Base-by-base conservation (phyloP, 805 yeast genomes). In the Metschnikowia chrysomelidarum region DNA sequence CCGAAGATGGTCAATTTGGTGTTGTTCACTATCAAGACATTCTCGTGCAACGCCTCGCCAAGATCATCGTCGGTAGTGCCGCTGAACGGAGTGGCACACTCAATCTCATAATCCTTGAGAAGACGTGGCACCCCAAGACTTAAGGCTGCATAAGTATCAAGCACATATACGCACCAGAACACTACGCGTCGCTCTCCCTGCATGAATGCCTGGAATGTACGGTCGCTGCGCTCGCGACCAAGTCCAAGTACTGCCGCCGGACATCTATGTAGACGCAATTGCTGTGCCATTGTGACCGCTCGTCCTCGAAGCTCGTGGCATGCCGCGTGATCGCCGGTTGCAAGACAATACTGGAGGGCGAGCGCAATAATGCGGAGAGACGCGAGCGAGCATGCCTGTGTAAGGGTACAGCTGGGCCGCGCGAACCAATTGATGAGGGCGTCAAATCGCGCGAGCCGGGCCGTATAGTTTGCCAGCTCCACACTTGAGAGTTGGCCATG, bases 161-260 rank as follows among this genome's bases (percentile, higher is more conserved):
- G 66, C 19, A 80, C 71, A 57, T 85, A 87, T 27, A 81, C 75
- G 44, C 87, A 78, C 96, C 96, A 88, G 49, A 88, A 88, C 24
- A 86, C 59, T 22, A 85, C 74, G 54, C 95, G 75, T 44, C 96
- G 71, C 53, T 85, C 87, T 43, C 89, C 88, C 58, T 83, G 93
- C 63, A 82, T 89, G 41, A 78, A 69, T 45, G 72, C 75, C 16
- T 80, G 73, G 28, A 83, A 75, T 19, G 60, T 50, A 11, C 56
- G 56, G 27, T 52, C 56, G 19, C 50, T 55, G 24, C 23, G 34
- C 17, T 46, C 51, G 7, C 56, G 57, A 21, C 75, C 74, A 2
- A 82, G 71, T 1, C 91, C 91, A 32, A 82, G 62, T 4, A 86
- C 88, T 0, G 91, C 91, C 4, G 89, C 79, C 7, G 95, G 95